A percentile compares a stretch with the other conserved stretches of the same genome.
phyloP scores from a whole-genome alignment of 2,329 filamentous ascomycete species.

The Calonectria fujianensis region DNA sequence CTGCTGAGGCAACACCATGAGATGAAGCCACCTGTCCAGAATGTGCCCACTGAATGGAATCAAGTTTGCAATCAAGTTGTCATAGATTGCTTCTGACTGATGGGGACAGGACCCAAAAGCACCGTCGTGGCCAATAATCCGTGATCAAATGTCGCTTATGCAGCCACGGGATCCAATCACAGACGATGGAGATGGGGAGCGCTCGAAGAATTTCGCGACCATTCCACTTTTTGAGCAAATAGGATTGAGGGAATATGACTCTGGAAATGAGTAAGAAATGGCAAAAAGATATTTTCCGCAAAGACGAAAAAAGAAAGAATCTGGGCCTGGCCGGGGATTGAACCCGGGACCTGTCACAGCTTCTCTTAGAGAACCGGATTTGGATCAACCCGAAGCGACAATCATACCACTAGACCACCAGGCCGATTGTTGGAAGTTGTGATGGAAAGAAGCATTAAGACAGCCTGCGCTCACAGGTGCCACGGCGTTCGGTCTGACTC shows the following conservation, averaged over 20 bases:
- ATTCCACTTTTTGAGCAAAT: background rate
- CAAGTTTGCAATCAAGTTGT: background rate
- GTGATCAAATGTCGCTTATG: background rate
- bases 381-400: conserved; percentile 1
- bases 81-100: background rate
- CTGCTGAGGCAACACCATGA: background rate
- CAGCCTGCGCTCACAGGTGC: background rate
- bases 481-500: background rate
- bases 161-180: background rate
- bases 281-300: background rate
- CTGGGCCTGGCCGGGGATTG: background rate
- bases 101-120: background rate
- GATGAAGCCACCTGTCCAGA: background rate
- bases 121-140: background rate
- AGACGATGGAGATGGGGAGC: background rate
- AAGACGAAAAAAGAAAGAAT: background rate
- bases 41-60: background rate
- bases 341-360: conserved; percentile 4
- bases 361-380: background rate
- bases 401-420: conserved; percentile 5
- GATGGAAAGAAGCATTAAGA: background rate
- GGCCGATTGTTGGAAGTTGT: background rate
- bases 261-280: background rate
- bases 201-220: background rate
- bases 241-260: background rate